Base-by-base conservation (phyloP, 208 protist genomes). In the Novymonas esmeraldas region DNA sequence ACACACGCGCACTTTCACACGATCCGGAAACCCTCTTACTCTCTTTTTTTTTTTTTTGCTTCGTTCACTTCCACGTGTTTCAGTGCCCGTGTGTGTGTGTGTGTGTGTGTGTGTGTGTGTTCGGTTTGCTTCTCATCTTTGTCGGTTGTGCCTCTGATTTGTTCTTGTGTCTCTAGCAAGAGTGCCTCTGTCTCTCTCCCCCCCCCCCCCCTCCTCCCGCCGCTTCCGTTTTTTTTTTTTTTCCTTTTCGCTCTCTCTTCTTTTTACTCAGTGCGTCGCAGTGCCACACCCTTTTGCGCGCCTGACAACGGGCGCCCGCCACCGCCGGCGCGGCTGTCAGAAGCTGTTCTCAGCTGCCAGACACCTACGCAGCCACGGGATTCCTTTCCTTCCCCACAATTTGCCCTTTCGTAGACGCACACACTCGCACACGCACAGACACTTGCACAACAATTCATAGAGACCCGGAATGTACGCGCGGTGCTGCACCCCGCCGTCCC, bases 401-500 rank as follows among this genome's bases (percentile, higher is more conserved):
- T n/a, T n/a, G n/a, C 20, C 46, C 10, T 29, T 29, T 29, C 11
- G 46, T 51, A 24, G 22, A 11, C 22, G 18, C 46, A 24, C 46
- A 11, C 22, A 31, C 46, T 31, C 46, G 24, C 20, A 24, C 46
- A 11, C 46, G 46, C 46, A 18, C 14, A 26, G 44, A 24, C 18
- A 22, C 31, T 28, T 6, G 26, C 51, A 57, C 51, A 26, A 24
- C 31, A 41, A 18, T 11, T 16, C 51, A 29, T 20, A 22, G 54
- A 29, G 34, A 22, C 34, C 38, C 44, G 34, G 14, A 26, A 76
- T 70, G 61, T 54, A 70, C 33, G 70, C 65, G 36, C 52, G 48
- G 2, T 76, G 62, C 42, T 76, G 70, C 62, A 76, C 70, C 0
- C 70, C 70, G 26, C 70, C 70, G 29, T 36, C 70, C 3, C 41